Base-by-base conservation (phyloP, 2,329 filamentous ascomycete species). In the Alternaria angustiovoidea region DNA sequence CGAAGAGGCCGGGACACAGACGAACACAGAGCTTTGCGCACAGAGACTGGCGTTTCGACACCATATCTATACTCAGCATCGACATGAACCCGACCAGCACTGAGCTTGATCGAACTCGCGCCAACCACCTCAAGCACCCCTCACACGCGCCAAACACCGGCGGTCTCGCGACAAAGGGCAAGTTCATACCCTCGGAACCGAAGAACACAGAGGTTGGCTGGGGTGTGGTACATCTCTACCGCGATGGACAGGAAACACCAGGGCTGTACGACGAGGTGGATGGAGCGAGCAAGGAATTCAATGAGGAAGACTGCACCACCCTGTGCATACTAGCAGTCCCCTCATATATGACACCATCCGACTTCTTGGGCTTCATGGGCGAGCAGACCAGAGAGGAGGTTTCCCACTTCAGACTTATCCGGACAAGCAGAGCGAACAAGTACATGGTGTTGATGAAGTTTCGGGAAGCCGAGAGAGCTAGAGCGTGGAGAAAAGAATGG, bases 371-470 rank as follows among this genome's bases (percentile, higher is more conserved):
- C 0, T 98, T 96, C 70, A 87, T 98, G 6, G 95, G 95, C 4
- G 92, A 97, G 75, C 88, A 89, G 74, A 97, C 94, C 77, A 87
- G 91, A 75, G 88, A 91, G 59, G 87, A 94, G 61, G 92, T 99
- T 59, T 95, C 91, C 70, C 95, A 99, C 81, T 97, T 97, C 75
- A 86, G 95, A 54, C 93, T 99, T 87, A 91, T 99, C 57, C 89
- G 93, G 83, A 98, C 95, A 1, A 91, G 90, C 54, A 86, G 89
- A 64, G 89, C 93, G 77, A 97, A 96, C 78, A 88, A 94, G 63
- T 98, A 98, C 81, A 91, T 99, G 84, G 94, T 96, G 26, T 83
- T 99, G 62, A 91, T 99, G 87, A 97, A 97, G 80, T 97, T 98
- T 75, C 87, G 92, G 48, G 89, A 91, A 65, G 86, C 87, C 30